These are phyloP conservation scores for Xylaria nigripes DNA, from an alignment of 495 filamentous ascomycete genomes.

Conservation along the genomic window DNA sequence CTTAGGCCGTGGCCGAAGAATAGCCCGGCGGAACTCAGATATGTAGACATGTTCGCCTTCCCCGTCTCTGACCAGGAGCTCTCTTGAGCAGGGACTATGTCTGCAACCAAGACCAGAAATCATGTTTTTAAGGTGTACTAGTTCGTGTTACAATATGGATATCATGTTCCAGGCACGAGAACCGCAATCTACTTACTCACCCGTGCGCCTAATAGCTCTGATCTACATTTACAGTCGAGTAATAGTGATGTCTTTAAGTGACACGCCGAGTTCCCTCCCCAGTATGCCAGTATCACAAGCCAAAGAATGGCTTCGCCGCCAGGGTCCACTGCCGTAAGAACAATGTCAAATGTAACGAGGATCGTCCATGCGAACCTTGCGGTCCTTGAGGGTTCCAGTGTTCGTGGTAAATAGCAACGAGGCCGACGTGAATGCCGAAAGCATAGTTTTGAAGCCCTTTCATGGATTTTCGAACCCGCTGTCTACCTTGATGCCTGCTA, in stretches of 20 bases:
- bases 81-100: no score
- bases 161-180: no score
- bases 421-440: background rate
- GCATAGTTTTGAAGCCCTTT: background rate
- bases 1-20: constrained; percentile 25
- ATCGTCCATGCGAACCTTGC: constrained; percentile 4
- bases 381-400: background rate
- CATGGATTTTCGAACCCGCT: background rate
- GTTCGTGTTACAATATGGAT: no score
- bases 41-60: no score
- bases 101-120: no score
- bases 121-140: no score
- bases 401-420: background rate
- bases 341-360: constrained; percentile 5
- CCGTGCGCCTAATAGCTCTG: background rate
- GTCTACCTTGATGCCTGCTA: background rate
- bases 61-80: no score
- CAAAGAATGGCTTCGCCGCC: constrained; percentile 1
- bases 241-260: constrained; percentile 25
- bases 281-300: constrained; percentile 9
- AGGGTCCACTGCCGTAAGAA: constrained; percentile 1
- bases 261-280: constrained; percentile 22
- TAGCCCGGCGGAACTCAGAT: no score
- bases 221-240: no score
- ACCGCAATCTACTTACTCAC: background rate